Evolutionary conservation across 345 rosid species (phyloP), one percentile per base, ranked within the genome.

Genomic region (Linum usitatissimum): DNA sequence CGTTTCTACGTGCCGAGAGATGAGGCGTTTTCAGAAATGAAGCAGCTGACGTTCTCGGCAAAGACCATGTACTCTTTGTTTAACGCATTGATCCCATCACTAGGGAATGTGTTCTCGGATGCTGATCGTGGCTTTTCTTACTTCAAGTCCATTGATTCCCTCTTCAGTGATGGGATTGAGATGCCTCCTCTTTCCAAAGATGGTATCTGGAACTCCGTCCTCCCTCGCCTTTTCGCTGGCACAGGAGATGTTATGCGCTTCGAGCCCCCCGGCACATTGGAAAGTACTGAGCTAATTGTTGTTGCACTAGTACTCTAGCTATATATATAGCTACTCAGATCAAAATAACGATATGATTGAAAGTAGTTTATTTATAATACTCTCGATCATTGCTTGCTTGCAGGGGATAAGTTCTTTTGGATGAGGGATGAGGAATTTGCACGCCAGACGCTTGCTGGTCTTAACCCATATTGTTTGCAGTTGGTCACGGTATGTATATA

Each of bases 401-500:
- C 75, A 91, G 96, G 84, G 72, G 86, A 84, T 67, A 78, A 67
- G 48, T 86, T 84, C 60, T 83, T 86, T 69, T 87, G 97, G 97
- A 56, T 83, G 6, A 71, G 80, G 60, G 96, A 91, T 57, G 93
- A 88, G 5, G 96, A 91, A 60, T 91, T 88, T 18, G 82, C 77
- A 48, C 81, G 96, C 6, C 88, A 91, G 63, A 78, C 84, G 45
- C 90, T 91, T 53, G 82, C 94, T 31, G 94, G 97, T 49, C 79
- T 91, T 34, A 91, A 91, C 31, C 96, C 97, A 4, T 78, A 5
- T 15, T 13, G 75, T 66, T 55, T 91, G 30, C 66, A 78, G n/a
- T 76, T 81, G 66, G 76, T 91, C 61, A 68, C 69, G 69, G 96
- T 91, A 83, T 70, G 76, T 42, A 42, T 1, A n/a, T n/a, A n/a